Base-by-base conservation (phyloP, 1,284 basidiomycete genomes). In the Irpex sp. region DNA sequence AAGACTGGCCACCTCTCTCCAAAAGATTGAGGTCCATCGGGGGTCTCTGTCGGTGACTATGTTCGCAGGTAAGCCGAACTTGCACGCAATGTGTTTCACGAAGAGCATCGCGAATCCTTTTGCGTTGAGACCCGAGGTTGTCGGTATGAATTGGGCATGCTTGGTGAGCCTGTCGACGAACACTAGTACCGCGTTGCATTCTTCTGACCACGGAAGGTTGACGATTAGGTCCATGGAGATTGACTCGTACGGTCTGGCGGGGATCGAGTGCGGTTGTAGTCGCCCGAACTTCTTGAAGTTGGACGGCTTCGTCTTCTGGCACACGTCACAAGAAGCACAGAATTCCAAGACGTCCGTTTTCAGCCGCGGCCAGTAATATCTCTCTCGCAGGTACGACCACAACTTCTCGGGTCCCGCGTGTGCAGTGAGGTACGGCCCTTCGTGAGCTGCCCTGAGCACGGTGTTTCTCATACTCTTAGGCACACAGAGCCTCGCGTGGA, bases 121-220 rank as follows among this genome's bases (percentile, higher is more conserved):
- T 13, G 59, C 58, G 19, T 47, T 59, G 57, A 70, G 21, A 1
- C 47, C 57, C 1, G 58, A 53, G 33, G 51, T 60, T 13, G 69
- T 69, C 0, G 76, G 75, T 7, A 79, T 72, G 58, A 80, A 75
- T 51, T 72, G 61, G 0, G 74, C 69, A 62, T 68, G 66, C 66
- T 81, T 81, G 19, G 78, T 43, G 39, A 43, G 39, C 9, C 39
- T 9, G 39, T 43, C 39, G 9, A 43, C 39, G 8, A 43, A 9
- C 39, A 43, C 39, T 43, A 43, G 39, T 11, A 43, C n/a, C 9
- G 39, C 39, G 39, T 43, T 43, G 39, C 8, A 43, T n/a, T n/a
- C 39, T 9, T 43, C 39, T n/a, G 39, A 43, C 39, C 39, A 43
- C 8, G 39, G 39, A 9, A 43, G n/a, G n/a, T 43, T 43, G n/a